These are phyloP conservation scores for Sporothrix humicola DNA, from an alignment of 2,329 filamentous ascomycete species.

Conservation along the genomic window DNA sequence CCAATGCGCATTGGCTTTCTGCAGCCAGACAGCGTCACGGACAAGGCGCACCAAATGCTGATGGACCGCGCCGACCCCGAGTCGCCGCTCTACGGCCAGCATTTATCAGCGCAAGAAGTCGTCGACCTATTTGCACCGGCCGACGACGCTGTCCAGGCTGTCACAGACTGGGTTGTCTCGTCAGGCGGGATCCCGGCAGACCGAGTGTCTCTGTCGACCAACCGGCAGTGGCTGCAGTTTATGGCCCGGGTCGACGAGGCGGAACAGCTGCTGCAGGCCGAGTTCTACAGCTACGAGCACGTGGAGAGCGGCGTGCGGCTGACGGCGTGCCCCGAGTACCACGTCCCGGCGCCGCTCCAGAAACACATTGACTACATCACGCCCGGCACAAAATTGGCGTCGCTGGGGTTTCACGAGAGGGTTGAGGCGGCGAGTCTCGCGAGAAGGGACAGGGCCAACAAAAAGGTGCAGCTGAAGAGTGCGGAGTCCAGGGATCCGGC, in stretches of 20 bases:
- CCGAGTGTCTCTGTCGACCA: slow-evolving; percentile 27
- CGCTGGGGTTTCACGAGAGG: slow-evolving; percentile 19
- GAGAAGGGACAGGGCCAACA: not conserved
- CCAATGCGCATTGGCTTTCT: slow-evolving; percentile 33
- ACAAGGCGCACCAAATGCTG: slow-evolving; percentile 39
- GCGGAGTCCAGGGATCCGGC: not conserved
- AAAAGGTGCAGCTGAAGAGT: not conserved
- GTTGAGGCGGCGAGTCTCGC: not conserved
- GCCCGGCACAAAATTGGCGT: slow-evolving; percentile 31
- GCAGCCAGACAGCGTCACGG: slow-evolving; percentile 42
- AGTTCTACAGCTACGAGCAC: slow-evolving; percentile 39
- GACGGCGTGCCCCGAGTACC: slow-evolving; percentile 39
- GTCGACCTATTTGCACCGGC: slow-evolving; percentile 47
- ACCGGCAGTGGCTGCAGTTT: slow-evolving; percentile 39
- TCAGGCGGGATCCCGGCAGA: slow-evolving; percentile 39
- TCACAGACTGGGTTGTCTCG: slow-evolving; percentile 43
- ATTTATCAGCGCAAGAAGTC: slow-evolving; percentile 46
- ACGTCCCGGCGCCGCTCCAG: slow-evolving; percentile 54
- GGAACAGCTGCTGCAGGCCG: slow-evolving; percentile 37
- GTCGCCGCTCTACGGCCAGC: slow-evolving; percentile 37
- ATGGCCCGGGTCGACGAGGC: slow-evolving; percentile 38
- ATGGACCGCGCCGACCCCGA: slow-evolving; percentile 6
- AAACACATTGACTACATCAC: slow-evolving; percentile 57
- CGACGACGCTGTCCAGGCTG: slow-evolving; percentile 43
- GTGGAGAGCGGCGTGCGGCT: not conserved